Evolutionary conservation across 1,139 yeast species (phyloP).

Genomic region (Lizanozyma gosingica): DNA sequence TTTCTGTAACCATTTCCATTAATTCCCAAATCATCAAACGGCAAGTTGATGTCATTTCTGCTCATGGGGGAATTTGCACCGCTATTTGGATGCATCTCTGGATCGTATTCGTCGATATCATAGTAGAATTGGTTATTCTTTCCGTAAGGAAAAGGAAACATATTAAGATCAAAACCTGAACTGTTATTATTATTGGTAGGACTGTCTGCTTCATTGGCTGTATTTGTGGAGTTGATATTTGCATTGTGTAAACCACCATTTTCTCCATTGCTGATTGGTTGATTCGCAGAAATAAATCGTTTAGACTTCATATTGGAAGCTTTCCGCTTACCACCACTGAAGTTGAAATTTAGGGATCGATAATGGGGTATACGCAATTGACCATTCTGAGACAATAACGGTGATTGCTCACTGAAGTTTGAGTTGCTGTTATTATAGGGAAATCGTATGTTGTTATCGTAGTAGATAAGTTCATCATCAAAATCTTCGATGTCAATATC

Average conservation of each 20-base stretch:
- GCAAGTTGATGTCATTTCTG: constrained; percentile 5
- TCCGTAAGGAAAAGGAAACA: constrained; percentile 51
- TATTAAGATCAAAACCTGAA: constrained; percentile 7
- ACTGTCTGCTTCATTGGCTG: constrained; percentile 7
- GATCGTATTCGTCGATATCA: constrained; percentile 36
- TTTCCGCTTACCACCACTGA: constrained; percentile 18
- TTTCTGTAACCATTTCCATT: constrained; percentile 1
- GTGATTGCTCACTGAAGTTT: constrained; percentile 20
- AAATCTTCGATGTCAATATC: constrained; percentile 60
- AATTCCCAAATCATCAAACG: constrained; percentile 11
- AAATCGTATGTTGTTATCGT: constrained; percentile 34
- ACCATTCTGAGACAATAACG: constrained; percentile 20
- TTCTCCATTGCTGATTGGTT: constrained; percentile 9
- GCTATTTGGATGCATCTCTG: constrained; percentile 11
- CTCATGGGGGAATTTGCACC: background rate
- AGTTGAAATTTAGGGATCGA: constrained; percentile 31
- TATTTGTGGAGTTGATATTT: constrained; percentile 3
- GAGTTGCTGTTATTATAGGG: constrained; percentile 25
- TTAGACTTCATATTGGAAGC: constrained; percentile 20
- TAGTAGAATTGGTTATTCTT: constrained; percentile 16
- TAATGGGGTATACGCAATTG: constrained; percentile 33
- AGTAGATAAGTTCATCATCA: constrained; percentile 46
- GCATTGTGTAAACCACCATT: background rate
- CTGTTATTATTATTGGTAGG: background rate
- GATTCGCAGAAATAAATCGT: constrained; percentile 31